phyloP scores from a whole-genome alignment of 139 green algal genomes.

The Chlamydomonas sp. region DNA sequence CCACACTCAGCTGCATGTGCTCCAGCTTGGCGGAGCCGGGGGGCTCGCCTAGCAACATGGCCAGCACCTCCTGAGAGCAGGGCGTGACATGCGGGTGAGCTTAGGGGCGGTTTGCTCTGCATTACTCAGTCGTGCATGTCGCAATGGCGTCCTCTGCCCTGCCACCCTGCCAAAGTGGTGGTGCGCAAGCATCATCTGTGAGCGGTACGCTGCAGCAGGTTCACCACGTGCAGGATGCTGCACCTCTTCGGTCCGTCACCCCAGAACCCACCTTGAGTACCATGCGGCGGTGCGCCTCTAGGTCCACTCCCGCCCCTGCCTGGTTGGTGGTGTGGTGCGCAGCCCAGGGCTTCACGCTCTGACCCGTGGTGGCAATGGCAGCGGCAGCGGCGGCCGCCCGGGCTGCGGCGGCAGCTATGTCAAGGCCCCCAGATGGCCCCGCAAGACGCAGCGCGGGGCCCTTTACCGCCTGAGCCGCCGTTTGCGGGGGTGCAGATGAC shows the following conservation, averaged over 20 bases:
- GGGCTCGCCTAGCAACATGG: slow-evolving; percentile 4
- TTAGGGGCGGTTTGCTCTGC: too few species aligned
- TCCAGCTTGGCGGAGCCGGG: slow-evolving; percentile 28
- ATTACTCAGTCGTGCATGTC: too few species aligned
- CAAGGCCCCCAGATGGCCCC: too few species aligned
- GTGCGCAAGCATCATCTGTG: too few species aligned
- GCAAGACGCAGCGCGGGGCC: too few species aligned
- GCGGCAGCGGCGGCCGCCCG: slow-evolving; percentile 8
- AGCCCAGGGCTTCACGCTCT: slow-evolving; percentile 1
- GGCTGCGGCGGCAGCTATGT: slow-evolving; percentile 11
- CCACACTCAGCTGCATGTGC: slow-evolving; percentile 33
- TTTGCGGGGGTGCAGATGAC: too few species aligned
- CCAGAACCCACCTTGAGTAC: slow-evolving; percentile 32
- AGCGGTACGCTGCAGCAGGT: too few species aligned
- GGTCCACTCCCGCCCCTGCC: slow-evolving; percentile 17
- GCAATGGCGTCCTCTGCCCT: too few species aligned
- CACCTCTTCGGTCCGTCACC: too few species aligned
- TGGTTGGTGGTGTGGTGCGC: slow-evolving; percentile 16
- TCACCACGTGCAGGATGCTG: too few species aligned
- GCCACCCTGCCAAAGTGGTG: too few species aligned
- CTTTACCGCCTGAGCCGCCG: too few species aligned
- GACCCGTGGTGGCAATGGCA: slow-evolving; percentile 13
- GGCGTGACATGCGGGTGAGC: neutral
- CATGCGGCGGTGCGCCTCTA: slow-evolving; percentile 25
- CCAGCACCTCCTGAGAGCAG: slow-evolving; percentile 19